phyloP scores from a whole-genome alignment of 75 land plant species.

The Pinus taeda region DNA sequence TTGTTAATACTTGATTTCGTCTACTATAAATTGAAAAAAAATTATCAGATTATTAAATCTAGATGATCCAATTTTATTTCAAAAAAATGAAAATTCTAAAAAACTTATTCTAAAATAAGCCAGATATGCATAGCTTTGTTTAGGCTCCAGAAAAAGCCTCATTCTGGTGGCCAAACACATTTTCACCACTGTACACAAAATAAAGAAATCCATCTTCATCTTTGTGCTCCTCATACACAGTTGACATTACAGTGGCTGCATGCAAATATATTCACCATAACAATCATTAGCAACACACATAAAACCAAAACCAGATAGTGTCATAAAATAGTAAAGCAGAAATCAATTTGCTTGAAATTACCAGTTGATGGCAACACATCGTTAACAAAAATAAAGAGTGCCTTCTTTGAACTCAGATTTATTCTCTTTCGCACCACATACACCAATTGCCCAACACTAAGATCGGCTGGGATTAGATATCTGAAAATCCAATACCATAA shows the following conservation, averaged over 20 bases:
- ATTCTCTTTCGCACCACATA: slow-evolving; percentile 62
- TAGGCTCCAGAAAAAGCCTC: neutral
- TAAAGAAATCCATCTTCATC: slow-evolving; percentile 63
- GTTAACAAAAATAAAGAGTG: slow-evolving; percentile 61
- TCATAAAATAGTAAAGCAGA: neutral
- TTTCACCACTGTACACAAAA: slow-evolving; percentile 55
- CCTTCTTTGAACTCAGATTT: slow-evolving; percentile 52
- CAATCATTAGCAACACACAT: no score
- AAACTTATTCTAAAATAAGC: no score
- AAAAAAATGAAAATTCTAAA: no score
- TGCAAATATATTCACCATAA: neutral
- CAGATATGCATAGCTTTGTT: no score
- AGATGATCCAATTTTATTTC: no score
- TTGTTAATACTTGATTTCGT: no score
- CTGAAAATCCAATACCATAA: slow-evolving; percentile 15
- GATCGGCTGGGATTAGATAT: slow-evolving; percentile 28
- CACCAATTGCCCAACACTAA: slow-evolving; percentile 54
- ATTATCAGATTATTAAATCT: no score
- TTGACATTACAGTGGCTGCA: slow-evolving; percentile 50
- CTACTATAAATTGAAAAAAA: no score
- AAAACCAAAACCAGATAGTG: neutral
- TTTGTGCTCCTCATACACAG: slow-evolving; percentile 50
- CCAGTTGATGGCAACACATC: slow-evolving; percentile 61
- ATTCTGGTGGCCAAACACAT: slow-evolving; percentile 27
- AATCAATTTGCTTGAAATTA: slow-evolving; percentile 8